Evolutionary conservation across 1,139 yeast species (phyloP).

Genomic region (Protomyces macrosporus): DNA sequence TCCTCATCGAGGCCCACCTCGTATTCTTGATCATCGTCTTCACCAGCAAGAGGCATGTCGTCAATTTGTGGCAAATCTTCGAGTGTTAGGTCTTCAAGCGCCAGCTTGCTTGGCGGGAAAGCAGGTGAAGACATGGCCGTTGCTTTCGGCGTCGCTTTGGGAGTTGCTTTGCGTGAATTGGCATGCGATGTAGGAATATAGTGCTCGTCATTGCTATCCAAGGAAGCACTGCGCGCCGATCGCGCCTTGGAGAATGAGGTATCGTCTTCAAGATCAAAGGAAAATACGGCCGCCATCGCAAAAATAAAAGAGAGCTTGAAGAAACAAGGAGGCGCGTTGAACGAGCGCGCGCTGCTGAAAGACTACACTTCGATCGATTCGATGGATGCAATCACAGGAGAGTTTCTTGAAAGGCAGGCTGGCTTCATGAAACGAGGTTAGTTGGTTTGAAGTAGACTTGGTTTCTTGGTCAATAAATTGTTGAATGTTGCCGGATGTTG

Average conservation of each 20-base stretch:
- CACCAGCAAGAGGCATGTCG: conserved; percentile 39
- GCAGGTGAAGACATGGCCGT: conserved; percentile 25
- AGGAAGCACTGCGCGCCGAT: neutral
- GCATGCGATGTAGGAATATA: conserved; percentile 28
- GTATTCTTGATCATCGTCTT: conserved; percentile 10
- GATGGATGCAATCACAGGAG: neutral
- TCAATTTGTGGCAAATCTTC: conserved; percentile 40
- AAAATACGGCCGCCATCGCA: conserved; percentile 36
- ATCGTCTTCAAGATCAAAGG: conserved; percentile 35
- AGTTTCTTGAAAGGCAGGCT: neutral
- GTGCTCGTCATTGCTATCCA: conserved; percentile 27
- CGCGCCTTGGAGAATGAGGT: conserved; percentile 6
- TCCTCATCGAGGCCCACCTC: conserved; percentile 14
- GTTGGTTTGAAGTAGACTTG: too few species aligned
- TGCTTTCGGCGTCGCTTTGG: conserved; percentile 25
- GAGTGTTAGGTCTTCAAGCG: conserved; percentile 26
- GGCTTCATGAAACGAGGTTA: neutral
- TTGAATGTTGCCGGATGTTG: too few species aligned
- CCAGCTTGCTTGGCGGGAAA: conserved; percentile 27
- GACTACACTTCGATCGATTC: neutral
- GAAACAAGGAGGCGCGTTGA: neutral
- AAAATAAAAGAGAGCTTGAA: neutral
- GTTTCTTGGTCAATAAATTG: too few species aligned
- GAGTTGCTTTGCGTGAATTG: conserved; percentile 22
- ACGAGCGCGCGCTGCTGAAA: neutral